Evolutionary conservation across 108 stramenopile species (phyloP).

Genomic region (Stephanodiscus triporus): DNA sequence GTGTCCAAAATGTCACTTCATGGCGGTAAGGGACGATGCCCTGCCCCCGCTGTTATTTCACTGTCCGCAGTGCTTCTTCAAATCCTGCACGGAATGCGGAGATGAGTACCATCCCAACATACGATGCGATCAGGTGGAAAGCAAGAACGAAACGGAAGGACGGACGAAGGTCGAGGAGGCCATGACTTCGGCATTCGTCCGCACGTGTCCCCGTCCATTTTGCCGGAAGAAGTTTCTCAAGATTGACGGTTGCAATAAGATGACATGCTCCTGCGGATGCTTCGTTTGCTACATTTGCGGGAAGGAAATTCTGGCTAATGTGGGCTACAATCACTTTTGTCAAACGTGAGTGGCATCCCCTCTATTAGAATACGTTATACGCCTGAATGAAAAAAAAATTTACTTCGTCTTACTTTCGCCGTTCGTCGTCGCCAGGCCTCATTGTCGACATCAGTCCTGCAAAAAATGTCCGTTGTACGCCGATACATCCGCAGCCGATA

Average conservation of each 20-base stretch:
- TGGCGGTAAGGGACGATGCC: conserved; percentile 57
- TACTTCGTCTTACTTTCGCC: neutral
- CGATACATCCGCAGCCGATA: conserved; percentile 70
- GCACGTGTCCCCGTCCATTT: conserved; percentile 68
- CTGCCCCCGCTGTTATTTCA: conserved; percentile 9
- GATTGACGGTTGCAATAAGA: conserved; percentile 82
- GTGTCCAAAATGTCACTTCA: conserved; percentile 83
- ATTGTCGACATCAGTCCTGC: conserved; percentile 78
- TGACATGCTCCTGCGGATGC: conserved; percentile 82
- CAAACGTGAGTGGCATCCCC: conserved; percentile 38
- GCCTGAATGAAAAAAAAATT: neutral
- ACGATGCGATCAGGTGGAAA: conserved; percentile 79
- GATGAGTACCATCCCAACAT: conserved; percentile 78
- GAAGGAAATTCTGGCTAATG: conserved; percentile 44
- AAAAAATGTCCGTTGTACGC: conserved; percentile 74
- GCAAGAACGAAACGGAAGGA: conserved; percentile 60
- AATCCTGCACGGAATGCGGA: conserved; percentile 80
- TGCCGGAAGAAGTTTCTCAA: conserved; percentile 82
- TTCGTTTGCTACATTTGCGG: conserved; percentile 85
- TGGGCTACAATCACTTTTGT: conserved; percentile 83
- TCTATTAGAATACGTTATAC: neutral
- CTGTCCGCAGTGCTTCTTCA: conserved; percentile 64
- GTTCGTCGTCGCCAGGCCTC: conserved; percentile 26
- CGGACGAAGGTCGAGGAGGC: conserved; percentile 89
- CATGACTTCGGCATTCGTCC: conserved; percentile 76